Conservation (phyloP, 1,284 basidiomycete genomes). For the Puccinia triticina region DNA sequence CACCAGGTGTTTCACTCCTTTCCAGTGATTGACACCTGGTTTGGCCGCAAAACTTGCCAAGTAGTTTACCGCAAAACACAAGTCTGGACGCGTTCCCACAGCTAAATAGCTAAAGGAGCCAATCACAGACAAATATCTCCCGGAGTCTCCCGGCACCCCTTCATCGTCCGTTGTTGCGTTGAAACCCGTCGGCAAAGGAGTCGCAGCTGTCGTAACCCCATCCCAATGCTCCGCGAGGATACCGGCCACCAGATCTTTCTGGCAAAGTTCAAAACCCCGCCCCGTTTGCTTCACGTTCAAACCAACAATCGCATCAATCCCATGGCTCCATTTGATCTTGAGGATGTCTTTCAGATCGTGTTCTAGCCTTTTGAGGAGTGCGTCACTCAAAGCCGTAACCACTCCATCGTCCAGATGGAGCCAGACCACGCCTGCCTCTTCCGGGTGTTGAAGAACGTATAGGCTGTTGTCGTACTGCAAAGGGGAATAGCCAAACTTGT, state of each 20-base stretch:
- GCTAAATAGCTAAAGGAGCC: background rate
- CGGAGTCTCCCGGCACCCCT: background rate
- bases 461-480: background rate
- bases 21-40: background rate
- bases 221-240: background rate
- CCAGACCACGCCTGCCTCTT: background rate
- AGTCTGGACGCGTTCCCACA: background rate
- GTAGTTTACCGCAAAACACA: background rate
- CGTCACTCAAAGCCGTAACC: background rate
- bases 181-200: background rate
- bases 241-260: background rate
- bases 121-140: background rate
- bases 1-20: background rate
- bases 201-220: background rate
- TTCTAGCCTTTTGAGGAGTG: background rate
- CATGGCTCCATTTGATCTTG: background rate
- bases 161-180: background rate
- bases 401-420: background rate
- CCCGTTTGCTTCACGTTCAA: background rate
- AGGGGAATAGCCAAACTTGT: background rate
- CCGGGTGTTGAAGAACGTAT: background rate
- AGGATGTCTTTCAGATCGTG: background rate
- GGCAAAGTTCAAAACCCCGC: background rate
- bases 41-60: background rate
- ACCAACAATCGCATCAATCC: slow-evolving; percentile 18